Conservation (phyloP, 805 yeast species). For the Myxozyma udenii region DNA sequence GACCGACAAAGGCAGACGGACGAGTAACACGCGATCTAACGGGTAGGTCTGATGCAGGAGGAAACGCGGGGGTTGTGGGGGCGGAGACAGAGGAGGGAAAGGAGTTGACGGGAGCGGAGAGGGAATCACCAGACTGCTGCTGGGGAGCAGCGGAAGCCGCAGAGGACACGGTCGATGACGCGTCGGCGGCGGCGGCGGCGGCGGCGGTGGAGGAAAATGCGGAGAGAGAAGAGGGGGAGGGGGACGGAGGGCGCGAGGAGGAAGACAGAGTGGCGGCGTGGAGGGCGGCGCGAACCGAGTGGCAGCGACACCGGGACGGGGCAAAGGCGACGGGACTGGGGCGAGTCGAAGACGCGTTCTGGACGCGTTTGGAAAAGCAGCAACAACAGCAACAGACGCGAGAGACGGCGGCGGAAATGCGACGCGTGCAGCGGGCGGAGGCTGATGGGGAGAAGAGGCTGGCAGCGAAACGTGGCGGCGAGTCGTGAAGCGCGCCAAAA, state of each 20-base stretch:
- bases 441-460: constrained; percentile 1
- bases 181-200: background rate
- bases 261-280: constrained; percentile 10
- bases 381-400: too few species aligned
- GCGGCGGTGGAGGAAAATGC: background rate
- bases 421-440: constrained; percentile 1
- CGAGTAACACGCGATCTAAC: background rate
- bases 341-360: too few species aligned
- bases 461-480: too few species aligned
- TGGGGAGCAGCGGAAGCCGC: background rate
- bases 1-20: background rate
- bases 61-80: background rate
- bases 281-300: background rate
- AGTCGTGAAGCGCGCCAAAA: too few species aligned
- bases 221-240: constrained; percentile 1
- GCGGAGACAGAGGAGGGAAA: constrained; percentile 1
- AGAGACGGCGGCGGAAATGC: constrained; percentile 6
- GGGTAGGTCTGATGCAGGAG: background rate
- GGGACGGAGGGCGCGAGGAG: background rate
- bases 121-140: too few species aligned
- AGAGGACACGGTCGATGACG: constrained; percentile 1
- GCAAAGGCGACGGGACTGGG: too few species aligned
- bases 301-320: too few species aligned
- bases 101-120: background rate
- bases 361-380: too few species aligned